Base-by-base conservation (phyloP, 352 stramenopile genomes). In the Globisporangium middletonii region DNA sequence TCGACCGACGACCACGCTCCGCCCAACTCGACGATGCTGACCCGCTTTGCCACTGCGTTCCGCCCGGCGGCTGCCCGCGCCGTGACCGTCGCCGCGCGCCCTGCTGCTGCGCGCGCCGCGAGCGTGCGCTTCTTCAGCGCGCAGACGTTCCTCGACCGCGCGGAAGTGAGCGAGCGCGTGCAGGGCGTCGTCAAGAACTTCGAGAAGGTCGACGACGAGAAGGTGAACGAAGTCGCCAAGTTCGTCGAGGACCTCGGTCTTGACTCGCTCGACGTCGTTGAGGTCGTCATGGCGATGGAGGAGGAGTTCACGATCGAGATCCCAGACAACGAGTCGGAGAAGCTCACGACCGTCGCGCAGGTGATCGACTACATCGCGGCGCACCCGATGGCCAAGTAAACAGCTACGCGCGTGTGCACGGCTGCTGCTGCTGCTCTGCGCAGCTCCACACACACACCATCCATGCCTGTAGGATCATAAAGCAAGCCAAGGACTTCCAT, bases 301-400 rank as follows among this genome's bases (percentile, higher is more conserved):
- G 97, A 99, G 73, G 98, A 99, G 80, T 99, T 99, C 83, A 97
- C 93, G 56, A 98, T 99, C 74, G 97, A 99, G 79, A 99, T 99
- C 80, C 97, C 98, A 50, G 97, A 99, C 89, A 97, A 96, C 61
- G 97, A 99, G 79, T 97, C 97, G 50, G 98, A 99, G 76, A 99
- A 99, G 81, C 98, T 99, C 71, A 75, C 89, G 19, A 98, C 93
- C 67, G 84, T 98, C 51, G 80, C 76, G 28, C 96, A 99, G 74
- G 97, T 98, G 59, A 94, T 99, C 57, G 94, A 98, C 75, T 99
- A 99, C 85, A 96, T 99, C 73, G 82, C 95, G 60, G 89, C 90
- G 52, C 97, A 99, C 86, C 98, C 98, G 50, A 98, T 98, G 92
- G 97, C 97, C 79, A 99, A 99, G 88, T 99, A 98, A 95, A 77